Conservation (phyloP, 225 moss, liverwort and hornwort genomes). For the Physcomitrium patens region DNA sequence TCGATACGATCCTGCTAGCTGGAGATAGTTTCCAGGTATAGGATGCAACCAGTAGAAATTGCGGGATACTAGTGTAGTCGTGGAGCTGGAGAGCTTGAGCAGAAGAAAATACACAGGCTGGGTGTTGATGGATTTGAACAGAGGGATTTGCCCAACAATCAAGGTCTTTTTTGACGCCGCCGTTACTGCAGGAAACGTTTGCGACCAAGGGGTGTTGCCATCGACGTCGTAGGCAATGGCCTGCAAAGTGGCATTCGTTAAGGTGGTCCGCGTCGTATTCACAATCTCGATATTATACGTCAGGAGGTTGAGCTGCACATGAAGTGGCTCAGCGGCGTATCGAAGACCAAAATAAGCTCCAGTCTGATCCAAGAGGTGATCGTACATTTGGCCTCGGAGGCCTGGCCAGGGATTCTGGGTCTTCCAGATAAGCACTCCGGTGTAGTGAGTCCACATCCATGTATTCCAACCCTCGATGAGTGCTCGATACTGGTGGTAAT, state of each 20-base stretch:
- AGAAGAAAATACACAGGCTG: slow-evolving; percentile 64
- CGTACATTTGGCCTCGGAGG: slow-evolving; percentile 82
- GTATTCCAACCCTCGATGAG: slow-evolving; percentile 92
- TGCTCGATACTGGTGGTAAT: slow-evolving; percentile 77
- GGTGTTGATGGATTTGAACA: slow-evolving; percentile 42
- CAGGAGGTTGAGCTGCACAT: slow-evolving; percentile 76
- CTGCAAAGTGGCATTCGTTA: slow-evolving; percentile 43
- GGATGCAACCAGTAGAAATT: slow-evolving; percentile 92
- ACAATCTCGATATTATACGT: slow-evolving; percentile 67
- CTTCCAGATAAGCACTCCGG: slow-evolving; percentile 86
- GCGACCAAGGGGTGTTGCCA: slow-evolving; percentile 30
- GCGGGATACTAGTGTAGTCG: slow-evolving; percentile 39
- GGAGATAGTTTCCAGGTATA: slow-evolving; percentile 55
- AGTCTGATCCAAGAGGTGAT: slow-evolving; percentile 82
- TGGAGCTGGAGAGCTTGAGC: slow-evolving; percentile 50
- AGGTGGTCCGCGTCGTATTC: slow-evolving; percentile 55
- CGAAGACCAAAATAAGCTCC: slow-evolving; percentile 73
- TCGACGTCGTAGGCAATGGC: slow-evolving; percentile 58
- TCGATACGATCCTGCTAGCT: slow-evolving; percentile 44
- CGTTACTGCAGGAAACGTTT: not conserved
- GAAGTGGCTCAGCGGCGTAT: slow-evolving; percentile 78
- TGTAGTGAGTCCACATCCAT: slow-evolving; percentile 93
- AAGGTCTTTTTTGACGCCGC: slow-evolving; percentile 53
- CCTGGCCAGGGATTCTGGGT: slow-evolving; percentile 94
- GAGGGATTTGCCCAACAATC: slow-evolving; percentile 38